A percentile compares a stretch with the other conserved stretches of the same genome.
Evolutionary conservation across 805 yeast species (phyloP).

Genomic region (Priceomyces fermenticarens): DNA sequence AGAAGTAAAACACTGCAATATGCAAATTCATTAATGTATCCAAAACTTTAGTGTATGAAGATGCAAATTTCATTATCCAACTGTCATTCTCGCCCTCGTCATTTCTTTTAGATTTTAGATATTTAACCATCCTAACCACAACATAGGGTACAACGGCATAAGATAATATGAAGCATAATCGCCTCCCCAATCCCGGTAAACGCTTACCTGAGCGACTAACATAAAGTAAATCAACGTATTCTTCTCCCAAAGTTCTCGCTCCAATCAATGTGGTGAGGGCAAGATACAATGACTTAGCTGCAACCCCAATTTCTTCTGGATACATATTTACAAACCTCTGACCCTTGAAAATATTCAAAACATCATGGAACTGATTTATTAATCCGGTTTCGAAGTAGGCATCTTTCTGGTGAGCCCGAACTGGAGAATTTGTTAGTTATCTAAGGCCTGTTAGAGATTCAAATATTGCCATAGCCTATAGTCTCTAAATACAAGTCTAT

Average conservation of each 20-base stretch:
- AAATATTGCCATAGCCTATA: conserved; percentile 1
- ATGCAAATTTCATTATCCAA: conserved; percentile 19
- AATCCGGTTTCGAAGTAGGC: conserved; percentile 61
- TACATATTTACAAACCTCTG: conserved; percentile 64
- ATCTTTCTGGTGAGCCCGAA: conserved; percentile 90
- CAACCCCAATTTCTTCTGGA: conserved; percentile 57
- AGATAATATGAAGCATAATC: conserved; percentile 57
- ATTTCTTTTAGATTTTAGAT: conserved; percentile 15
- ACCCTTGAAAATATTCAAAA: conserved; percentile 53
- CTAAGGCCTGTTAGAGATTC: neutral
- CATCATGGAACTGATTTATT: conserved; percentile 53
- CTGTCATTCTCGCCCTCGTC: neutral
- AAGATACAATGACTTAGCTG: conserved; percentile 63
- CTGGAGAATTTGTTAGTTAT: conserved; percentile 35
- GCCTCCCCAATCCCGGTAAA: conserved; percentile 43
- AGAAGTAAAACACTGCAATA: conserved; percentile 76
- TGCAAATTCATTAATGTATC: conserved; percentile 65
- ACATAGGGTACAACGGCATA: conserved; percentile 65
- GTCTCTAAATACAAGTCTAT: neutral
- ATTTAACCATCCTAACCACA: conserved; percentile 28
- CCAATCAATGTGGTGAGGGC: conserved; percentile 72
- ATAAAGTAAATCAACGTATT: conserved; percentile 79
- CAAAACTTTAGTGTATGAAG: conserved; percentile 44
- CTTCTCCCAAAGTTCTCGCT: conserved; percentile 87
- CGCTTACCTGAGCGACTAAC: conserved; percentile 51